Percentiles rank a stretch among this genome's conserved stretches.
These are phyloP conservation scores for Botrytis tulipae DNA, from an alignment of 2,329 filamentous ascomycete species.

Conservation along the genomic window DNA sequence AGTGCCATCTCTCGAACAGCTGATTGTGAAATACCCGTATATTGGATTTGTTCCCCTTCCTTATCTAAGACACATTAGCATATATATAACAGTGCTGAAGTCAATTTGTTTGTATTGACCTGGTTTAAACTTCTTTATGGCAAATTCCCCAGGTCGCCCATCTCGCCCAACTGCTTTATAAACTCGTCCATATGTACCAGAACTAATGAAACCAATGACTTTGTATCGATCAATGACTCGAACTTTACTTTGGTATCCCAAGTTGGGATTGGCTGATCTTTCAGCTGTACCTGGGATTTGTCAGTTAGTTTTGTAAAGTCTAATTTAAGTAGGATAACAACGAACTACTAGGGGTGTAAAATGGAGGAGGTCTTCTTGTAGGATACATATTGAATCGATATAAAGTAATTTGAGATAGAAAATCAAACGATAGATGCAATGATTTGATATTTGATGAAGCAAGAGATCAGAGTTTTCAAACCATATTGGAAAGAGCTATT, in stretches of 20 bases:
- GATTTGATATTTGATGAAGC: conserved; percentile 25
- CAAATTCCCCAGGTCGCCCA: conserved; percentile 77
- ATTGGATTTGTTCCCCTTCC: conserved; percentile 90
- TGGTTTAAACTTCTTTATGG: conserved; percentile 83
- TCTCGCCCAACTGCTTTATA: conserved; percentile 87
- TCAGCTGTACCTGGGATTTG: conserved; percentile 51
- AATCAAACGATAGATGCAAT: conserved; percentile 20
- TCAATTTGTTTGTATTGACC: conserved; percentile 27
- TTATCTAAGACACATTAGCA: conserved; percentile 59
- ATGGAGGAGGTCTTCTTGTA: conserved; percentile 28
- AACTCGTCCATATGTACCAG: conserved; percentile 94
- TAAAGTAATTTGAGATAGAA: conserved; percentile 18
- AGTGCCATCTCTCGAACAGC: conserved; percentile 97
- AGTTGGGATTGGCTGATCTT: conserved; percentile 44
- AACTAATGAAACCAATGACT: conserved; percentile 97
- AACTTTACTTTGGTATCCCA: conserved; percentile 71
- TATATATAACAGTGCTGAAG: background rate
- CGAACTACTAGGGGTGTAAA: conserved; percentile 38
- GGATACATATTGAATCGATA: conserved; percentile 34
- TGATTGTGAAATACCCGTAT: conserved; percentile 96
- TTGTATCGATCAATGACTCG: conserved; percentile 91
- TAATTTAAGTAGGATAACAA: conserved; percentile 36
- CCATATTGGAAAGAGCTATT: conserved; percentile 4
- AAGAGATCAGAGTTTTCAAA: conserved; percentile 15
- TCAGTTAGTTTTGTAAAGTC: conserved; percentile 32